Conservation (phyloP, 2,329 filamentous ascomycete genomes). For the Atkinsonella texensis region DNA sequence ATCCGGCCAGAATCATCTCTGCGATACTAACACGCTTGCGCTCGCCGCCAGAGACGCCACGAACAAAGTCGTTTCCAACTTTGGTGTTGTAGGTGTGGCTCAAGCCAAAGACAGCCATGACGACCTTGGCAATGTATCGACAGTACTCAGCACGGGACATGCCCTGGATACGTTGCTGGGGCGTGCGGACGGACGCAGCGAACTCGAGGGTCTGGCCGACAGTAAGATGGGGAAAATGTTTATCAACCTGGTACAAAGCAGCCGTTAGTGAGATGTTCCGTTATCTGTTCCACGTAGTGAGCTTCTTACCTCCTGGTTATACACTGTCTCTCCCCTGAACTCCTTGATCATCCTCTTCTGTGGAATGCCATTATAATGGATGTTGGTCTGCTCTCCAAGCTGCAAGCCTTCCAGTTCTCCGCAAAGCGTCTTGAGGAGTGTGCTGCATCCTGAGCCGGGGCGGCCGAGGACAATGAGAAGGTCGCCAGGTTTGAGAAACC, state of each 20-base stretch:
- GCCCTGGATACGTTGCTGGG: slow-evolving; percentile 49
- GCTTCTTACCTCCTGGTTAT: slow-evolving; percentile 54
- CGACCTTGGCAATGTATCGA: slow-evolving; percentile 50
- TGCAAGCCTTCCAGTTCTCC: slow-evolving; percentile 48
- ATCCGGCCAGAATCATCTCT: slow-evolving; percentile 57
- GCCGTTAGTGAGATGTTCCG: background rate
- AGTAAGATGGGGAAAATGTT: slow-evolving; percentile 67
- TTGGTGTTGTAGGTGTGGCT: slow-evolving; percentile 61
- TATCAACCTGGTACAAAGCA: slow-evolving; percentile 36
- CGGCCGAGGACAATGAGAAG: slow-evolving; percentile 57
- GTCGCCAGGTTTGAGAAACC: slow-evolving; percentile 51
- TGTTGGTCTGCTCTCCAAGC: slow-evolving; percentile 33
- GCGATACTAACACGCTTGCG: slow-evolving; percentile 73
- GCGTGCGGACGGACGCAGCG: slow-evolving; percentile 56
- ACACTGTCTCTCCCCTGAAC: slow-evolving; percentile 55
- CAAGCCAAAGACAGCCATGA: slow-evolving; percentile 61
- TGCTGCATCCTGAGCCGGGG: slow-evolving; percentile 53
- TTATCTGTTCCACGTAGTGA: background rate
- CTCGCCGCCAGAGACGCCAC: slow-evolving; percentile 60
- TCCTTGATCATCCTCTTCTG: slow-evolving; percentile 41
- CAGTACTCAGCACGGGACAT: slow-evolving; percentile 49
- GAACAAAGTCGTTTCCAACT: slow-evolving; percentile 62
- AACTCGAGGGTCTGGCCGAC: slow-evolving; percentile 65
- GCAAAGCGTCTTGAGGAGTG: slow-evolving; percentile 48
- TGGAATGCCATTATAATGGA: slow-evolving; percentile 53